Evolutionary conservation across 2,329 filamentous ascomycete species (phyloP).

Genomic region (Achaetomium macrosporum): DNA sequence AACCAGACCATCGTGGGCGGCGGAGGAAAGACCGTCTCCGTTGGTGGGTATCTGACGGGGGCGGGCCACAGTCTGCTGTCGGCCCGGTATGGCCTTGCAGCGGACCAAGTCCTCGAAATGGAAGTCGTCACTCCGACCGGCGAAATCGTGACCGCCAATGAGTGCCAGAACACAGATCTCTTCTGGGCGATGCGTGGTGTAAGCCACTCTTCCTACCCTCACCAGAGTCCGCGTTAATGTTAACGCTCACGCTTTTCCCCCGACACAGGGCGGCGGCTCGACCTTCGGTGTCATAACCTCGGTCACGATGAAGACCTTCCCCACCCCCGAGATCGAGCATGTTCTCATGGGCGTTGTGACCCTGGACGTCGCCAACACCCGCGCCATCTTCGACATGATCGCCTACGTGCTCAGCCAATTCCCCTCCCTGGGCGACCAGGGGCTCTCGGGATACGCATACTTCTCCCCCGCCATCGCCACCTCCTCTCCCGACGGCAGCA

Average conservation of each 20-base stretch:
- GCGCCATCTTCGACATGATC: conserved; percentile 37
- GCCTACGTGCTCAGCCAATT: conserved; percentile 41
- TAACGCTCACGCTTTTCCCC: not conserved
- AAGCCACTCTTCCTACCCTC: conserved; percentile 23
- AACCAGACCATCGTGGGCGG: conserved; percentile 39
- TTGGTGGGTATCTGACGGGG: conserved; percentile 55
- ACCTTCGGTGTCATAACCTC: conserved; percentile 47
- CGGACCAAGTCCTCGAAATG: conserved; percentile 45
- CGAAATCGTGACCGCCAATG: conserved; percentile 37
- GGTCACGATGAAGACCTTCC: conserved; percentile 44
- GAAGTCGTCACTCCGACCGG: conserved; percentile 43
- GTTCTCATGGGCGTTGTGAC: conserved; percentile 34
- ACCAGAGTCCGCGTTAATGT: too few relatives aligned
- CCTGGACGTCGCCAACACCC: conserved; percentile 32
- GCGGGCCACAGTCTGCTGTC: conserved; percentile 48
- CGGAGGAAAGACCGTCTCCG: conserved; percentile 49
- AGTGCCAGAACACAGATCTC: conserved; percentile 42
- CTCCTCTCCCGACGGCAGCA: conserved; percentile 34
- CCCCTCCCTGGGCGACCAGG: conserved; percentile 42
- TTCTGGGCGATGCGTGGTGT: conserved; percentile 53
- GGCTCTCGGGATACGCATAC: conserved; percentile 43
- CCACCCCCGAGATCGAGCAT: conserved; percentile 37
- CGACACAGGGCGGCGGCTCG: conserved; percentile 44
- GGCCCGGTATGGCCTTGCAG: conserved; percentile 37
- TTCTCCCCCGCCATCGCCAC: conserved; percentile 36